phyloP scores from a whole-genome alignment of 169 alveolate genomes.

The Condylostoma magnum region DNA sequence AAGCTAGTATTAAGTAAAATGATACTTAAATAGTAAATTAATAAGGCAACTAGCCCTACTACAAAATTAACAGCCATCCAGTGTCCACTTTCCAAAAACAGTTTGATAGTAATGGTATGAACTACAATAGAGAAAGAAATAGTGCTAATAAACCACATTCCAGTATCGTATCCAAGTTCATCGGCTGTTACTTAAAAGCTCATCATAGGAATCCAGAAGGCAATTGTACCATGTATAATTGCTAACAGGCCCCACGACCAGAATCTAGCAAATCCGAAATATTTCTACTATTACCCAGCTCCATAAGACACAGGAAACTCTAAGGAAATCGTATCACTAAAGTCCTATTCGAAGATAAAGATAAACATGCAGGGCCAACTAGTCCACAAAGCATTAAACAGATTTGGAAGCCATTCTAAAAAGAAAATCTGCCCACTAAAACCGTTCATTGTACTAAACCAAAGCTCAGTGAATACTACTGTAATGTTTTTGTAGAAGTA shows the following conservation, averaged over 20 bases:
- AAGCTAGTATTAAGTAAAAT: conserved; percentile 26
- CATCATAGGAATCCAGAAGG: conserved; percentile 39
- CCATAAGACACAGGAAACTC: conserved; percentile 37
- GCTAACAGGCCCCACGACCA: conserved; percentile 63
- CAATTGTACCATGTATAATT: conserved; percentile 56
- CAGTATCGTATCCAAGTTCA: conserved; percentile 43
- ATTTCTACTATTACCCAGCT: conserved; percentile 37
- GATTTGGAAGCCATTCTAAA: conserved; percentile 56
- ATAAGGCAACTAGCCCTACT: neutral
- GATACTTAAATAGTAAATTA: conserved; percentile 33
- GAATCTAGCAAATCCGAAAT: conserved; percentile 34
- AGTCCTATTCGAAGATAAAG: conserved; percentile 55
- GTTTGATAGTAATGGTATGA: conserved; percentile 51
- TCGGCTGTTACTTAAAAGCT: conserved; percentile 15
- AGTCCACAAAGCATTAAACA: conserved; percentile 69
- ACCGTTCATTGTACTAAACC: conserved; percentile 67
- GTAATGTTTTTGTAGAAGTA: conserved; percentile 72
- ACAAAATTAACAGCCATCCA: conserved; percentile 38
- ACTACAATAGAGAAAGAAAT: conserved; percentile 59
- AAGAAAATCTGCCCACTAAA: conserved; percentile 64
- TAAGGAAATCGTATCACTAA: conserved; percentile 25
- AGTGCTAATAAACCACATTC: conserved; percentile 61
- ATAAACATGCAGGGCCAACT: conserved; percentile 72
- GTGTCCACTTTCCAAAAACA: conserved; percentile 53
- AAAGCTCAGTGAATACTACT: conserved; percentile 60